Evolutionary conservation across 805 yeast species (phyloP), one percentile per base, ranked within the genome.

Genomic region (Candida loeiensis): DNA sequence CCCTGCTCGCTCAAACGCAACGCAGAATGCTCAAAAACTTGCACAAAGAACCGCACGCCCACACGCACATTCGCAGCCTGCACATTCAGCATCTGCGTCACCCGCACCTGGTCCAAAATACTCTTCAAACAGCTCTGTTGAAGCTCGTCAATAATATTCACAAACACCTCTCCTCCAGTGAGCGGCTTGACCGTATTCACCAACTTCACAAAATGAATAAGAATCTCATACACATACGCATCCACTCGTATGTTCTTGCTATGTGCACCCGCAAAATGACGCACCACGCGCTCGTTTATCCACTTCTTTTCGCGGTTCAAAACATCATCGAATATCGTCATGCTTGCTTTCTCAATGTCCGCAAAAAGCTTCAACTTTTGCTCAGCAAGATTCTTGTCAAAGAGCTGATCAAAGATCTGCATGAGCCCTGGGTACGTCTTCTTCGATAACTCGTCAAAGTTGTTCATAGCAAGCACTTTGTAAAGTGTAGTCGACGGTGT

Each of bases 381-480:
- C 26, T 53, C 49, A 45, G 49, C 59, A 43, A 69, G 57, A 16
- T 61, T 56, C 42, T 66, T 66, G 15, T 58, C 61, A 42, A 61
- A 69, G 12, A 63, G 44, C 35, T 42, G 43, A 45, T 69, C 74
- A 40, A 64, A 69, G 27, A 52, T 56, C 4, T 45, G 37, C 17
- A 66, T 56, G 30, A 69, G 48, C 18, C 43, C 43, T 2, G 72
- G 72, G 43, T 58, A 64, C 1, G 61, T 49, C 4, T 43, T 40
- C 30, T 61, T 51, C 1, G 65, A 61, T 13, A 69, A 50, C 28
- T 55, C 58, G 28, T 68, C 69, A 41, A 66, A 62, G 46, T 69
- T 69, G 49, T 69, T 69, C 72, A 69, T 69, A 4, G 73, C 64
- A 37, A 69, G 52, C 2, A 69, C 57, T 45, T 69, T 69, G 54